A percentile compares a stretch with the other conserved stretches of the same genome.
Conservation (phyloP, 2,329 filamentous ascomycete species). For the Aspergillus sp. region DNA sequence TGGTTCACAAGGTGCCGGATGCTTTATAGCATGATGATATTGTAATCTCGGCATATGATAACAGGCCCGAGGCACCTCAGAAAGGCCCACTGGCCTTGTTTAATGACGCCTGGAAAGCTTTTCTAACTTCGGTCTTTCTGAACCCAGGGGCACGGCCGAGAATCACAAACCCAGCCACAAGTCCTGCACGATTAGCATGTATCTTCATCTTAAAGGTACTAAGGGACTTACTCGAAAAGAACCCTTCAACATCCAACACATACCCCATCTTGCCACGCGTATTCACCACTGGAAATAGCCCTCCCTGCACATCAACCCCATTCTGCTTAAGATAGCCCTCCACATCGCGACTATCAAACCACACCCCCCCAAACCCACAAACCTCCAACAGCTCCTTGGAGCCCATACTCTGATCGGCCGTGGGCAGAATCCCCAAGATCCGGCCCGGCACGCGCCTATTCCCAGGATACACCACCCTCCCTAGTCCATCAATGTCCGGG, state of each 20-base stretch:
- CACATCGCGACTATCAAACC: slow-evolving; percentile 24
- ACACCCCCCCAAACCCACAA: slow-evolving; percentile 19
- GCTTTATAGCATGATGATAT: not conserved
- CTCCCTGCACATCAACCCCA: slow-evolving; percentile 4
- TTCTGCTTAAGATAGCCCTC: slow-evolving; percentile 19
- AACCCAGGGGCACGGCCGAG: slow-evolving; percentile 3
- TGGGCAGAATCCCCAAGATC: slow-evolving; percentile 15
- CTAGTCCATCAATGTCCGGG: slow-evolving; percentile 32
- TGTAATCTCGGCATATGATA: not conserved
- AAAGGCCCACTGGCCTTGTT: no score
- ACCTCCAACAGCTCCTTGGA: slow-evolving; percentile 4
- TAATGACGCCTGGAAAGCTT: not conserved
- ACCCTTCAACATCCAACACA: not conserved
- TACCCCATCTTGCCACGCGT: not conserved
- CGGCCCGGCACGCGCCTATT: slow-evolving; percentile 23
- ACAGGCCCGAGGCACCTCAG: not conserved
- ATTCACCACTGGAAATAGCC: not conserved
- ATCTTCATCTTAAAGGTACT: no score
- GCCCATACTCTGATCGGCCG: not conserved
- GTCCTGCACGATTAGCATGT: slow-evolving; percentile 34
- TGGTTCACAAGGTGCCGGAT: no score
- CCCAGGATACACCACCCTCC: slow-evolving; percentile 32
- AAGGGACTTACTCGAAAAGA: not conserved
- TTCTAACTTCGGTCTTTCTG: not conserved
- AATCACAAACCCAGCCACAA: slow-evolving; percentile 49